Conservation (phyloP, 108 stramenopile genomes). For the Discostella stelligeroides region DNA sequence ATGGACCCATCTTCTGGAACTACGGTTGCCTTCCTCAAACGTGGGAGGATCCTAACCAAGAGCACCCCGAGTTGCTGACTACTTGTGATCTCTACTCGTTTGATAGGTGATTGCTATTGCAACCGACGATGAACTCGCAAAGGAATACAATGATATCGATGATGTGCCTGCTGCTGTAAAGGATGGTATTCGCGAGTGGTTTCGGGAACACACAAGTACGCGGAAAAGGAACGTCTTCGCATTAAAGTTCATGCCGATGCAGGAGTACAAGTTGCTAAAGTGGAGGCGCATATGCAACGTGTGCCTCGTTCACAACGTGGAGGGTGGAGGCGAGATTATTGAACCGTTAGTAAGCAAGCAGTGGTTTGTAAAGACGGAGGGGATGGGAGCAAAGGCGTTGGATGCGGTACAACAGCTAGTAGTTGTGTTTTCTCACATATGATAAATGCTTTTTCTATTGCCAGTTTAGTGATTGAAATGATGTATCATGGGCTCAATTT, state of each 20-base stretch:
- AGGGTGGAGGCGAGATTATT: conserved; percentile 98
- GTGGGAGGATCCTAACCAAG: conserved; percentile 93
- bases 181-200: conserved; percentile 98
- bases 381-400: conserved; percentile 89
- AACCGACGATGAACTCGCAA: conserved; percentile 93
- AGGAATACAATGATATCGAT: conserved; percentile 93
- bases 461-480: no score
- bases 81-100: no score
- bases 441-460: no score
- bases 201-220: no score
- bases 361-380: conserved; percentile 96
- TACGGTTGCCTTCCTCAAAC: conserved; percentile 99
- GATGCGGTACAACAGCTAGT: no score
- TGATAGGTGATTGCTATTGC: no score
- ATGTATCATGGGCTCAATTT: no score
- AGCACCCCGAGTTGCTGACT: conserved; percentile 94
- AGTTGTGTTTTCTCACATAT: no score
- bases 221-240: no score
- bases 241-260: no score
- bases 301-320: conserved; percentile 96
- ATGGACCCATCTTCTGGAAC: conserved; percentile 99
- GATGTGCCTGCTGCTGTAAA: conserved; percentile 95
- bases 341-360: conserved; percentile 97
- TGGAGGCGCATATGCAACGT: conserved; percentile 85
- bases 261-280: no score